Base-by-base conservation (phyloP, 495 filamentous ascomycete species). In the Daldinia concentrica region DNA sequence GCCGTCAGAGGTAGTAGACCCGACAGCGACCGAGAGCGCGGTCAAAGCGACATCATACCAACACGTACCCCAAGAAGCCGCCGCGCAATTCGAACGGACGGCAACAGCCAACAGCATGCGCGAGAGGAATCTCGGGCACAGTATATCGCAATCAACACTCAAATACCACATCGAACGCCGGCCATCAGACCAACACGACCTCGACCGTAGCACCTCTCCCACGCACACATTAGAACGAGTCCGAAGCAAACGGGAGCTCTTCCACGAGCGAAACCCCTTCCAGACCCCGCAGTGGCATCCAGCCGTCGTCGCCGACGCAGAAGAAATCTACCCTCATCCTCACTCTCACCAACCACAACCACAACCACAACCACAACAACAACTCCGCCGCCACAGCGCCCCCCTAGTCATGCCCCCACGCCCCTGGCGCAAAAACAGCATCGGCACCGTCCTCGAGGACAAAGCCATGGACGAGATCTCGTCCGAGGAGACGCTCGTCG, bases 1-100 rank as follows among this genome's bases (percentile, higher is more conserved):
- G 51, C 24, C 63, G 14, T 69, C 67, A 0, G 45, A 43, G 7
- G 26, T 36, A 27, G 24, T 34, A 29, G 64, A 57, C 14, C 60
- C 68, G 19, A 52, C 32, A 34, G 9, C 58, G 19, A 41, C 63
- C 14, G 36, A 55, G 11, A n/a, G 17, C n/a, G 30, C 29, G 4
- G 19, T 8, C 29, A 52, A 64, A 19, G 66, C 58, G 0, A 12
- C 52, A 2, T n/a, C 58, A 24, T 64, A 66, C 24, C 70, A 77
- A 24, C 77, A 86, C 60, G 74, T 85, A 9, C 84, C 85, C 30
- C 77, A 76, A 17, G 76, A 83, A 43, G 84, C 85, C 5, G 84
- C 86, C 6, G 68, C 79, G 6, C 80, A 85, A 54, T 88, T 87
- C 65, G 75, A 79, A 22, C 72, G 82, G 17, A 86, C 85, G 5